Conservation (phyloP, 495 filamentous ascomycete genomes). For the Hypoxylon lenormandii region DNA sequence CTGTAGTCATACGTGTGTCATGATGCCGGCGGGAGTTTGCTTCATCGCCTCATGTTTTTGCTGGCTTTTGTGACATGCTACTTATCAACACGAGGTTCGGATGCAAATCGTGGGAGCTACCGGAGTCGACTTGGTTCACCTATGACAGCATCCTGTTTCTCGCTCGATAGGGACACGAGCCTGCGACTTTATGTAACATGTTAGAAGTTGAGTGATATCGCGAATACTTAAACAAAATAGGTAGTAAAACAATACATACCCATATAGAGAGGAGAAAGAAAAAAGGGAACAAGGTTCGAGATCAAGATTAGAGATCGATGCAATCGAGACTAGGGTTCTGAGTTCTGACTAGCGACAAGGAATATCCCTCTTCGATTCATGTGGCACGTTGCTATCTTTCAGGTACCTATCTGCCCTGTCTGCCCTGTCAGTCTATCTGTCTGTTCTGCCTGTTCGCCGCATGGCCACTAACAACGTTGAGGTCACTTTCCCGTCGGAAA, state of each 20-base stretch:
- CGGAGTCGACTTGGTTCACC: neutral
- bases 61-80: slow-evolving; percentile 31
- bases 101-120: slow-evolving; percentile 19
- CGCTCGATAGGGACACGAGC: slow-evolving; percentile 4
- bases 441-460: neutral
- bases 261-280: too few relatives aligned
- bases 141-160: slow-evolving; percentile 7
- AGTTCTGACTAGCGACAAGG: slow-evolving; percentile 43
- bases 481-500: neutral
- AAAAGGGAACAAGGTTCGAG: slow-evolving; percentile 6
- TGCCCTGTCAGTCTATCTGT: neutral
- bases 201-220: slow-evolving; percentile 16
- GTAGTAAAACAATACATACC: too few relatives aligned
- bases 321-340: slow-evolving; percentile 29
- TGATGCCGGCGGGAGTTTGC: slow-evolving; percentile 18
- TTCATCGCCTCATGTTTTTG: slow-evolving; percentile 17
- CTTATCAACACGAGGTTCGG: slow-evolving; percentile 37
- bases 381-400: slow-evolving; percentile 2
- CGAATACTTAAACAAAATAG: slow-evolving; percentile 28
- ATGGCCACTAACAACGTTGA: neutral
- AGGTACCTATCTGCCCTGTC: slow-evolving; percentile 3
- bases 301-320: slow-evolving; percentile 39
- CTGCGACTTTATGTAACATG: slow-evolving; percentile 27
- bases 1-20: slow-evolving; percentile 22
- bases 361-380: slow-evolving; percentile 24